Conservation (phyloP, 192 early-diverging fungal species). For the Coemansia sp. region DNA sequence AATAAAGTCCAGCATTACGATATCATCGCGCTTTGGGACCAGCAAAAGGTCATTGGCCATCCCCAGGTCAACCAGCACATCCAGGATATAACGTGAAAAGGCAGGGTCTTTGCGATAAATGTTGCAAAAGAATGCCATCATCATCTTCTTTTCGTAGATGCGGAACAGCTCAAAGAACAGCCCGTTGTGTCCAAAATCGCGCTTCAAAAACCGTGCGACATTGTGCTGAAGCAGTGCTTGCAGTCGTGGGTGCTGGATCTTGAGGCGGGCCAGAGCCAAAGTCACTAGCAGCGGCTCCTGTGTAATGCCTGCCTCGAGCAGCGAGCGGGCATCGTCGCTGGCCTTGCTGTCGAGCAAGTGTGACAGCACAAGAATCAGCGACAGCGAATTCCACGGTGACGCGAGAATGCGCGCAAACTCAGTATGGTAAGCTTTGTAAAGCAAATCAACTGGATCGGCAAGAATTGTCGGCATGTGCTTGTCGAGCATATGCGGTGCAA, state of each 20-base stretch:
- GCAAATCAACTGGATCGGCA: slow-evolving; percentile 43
- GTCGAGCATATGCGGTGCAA: slow-evolving; percentile 36
- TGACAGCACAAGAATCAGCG: slow-evolving; percentile 49
- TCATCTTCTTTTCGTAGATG: slow-evolving; percentile 49
- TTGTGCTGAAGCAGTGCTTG: slow-evolving; percentile 54
- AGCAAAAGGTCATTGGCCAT: slow-evolving; percentile 46
- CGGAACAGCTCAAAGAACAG: slow-evolving; percentile 58
- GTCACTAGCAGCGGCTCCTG: slow-evolving; percentile 53
- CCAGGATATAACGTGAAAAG: slow-evolving; percentile 39
- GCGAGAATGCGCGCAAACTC: slow-evolving; percentile 45
- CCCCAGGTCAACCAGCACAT: slow-evolving; percentile 45
- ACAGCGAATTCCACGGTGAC: slow-evolving; percentile 56
- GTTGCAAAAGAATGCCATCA: slow-evolving; percentile 54
- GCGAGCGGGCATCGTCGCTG: slow-evolving; percentile 42
- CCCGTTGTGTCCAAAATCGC: slow-evolving; percentile 30
- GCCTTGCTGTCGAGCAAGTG: slow-evolving; percentile 51
- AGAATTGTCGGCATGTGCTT: slow-evolving; percentile 49
- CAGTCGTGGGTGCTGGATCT: slow-evolving; percentile 55
- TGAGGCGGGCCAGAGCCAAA: slow-evolving; percentile 49
- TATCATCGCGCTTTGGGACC: slow-evolving; percentile 52
- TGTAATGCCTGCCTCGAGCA: slow-evolving; percentile 43
- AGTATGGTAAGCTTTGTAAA: slow-evolving; percentile 47
- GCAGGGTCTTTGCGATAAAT: slow-evolving; percentile 49
- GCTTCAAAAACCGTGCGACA: slow-evolving; percentile 48
- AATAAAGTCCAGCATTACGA: slow-evolving; percentile 55